Evolutionary conservation across 805 yeast genomes (phyloP).

Genomic region (Saccharomycopsis javanensis): DNA sequence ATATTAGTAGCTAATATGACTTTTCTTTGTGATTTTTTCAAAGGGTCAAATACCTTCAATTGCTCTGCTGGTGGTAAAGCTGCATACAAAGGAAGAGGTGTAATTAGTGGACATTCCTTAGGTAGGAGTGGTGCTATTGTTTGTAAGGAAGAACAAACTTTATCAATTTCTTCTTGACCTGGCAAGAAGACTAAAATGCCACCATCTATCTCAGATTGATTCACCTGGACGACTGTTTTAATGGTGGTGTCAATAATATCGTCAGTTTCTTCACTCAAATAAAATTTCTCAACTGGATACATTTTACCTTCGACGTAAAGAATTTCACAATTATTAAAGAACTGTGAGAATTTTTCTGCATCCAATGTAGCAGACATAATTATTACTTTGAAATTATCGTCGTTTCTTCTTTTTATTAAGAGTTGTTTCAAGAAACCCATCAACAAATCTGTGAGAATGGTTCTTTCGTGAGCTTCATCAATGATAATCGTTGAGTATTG

Average conservation of each 20-base stretch:
- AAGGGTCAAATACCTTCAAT: constrained; percentile 61
- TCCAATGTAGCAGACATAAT: constrained; percentile 97
- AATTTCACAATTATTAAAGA: constrained; percentile 74
- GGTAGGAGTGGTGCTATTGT: constrained; percentile 58
- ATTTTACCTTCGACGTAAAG: constrained; percentile 83
- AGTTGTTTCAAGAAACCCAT: constrained; percentile 80
- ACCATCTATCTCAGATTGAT: constrained; percentile 72
- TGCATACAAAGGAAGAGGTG: constrained; percentile 84
- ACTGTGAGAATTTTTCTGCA: constrained; percentile 74
- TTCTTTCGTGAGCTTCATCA: constrained; percentile 98
- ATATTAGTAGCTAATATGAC: constrained; percentile 89
- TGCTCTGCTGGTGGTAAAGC: constrained; percentile 84
- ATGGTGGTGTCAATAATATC: constrained; percentile 78
- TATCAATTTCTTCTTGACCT: constrained; percentile 97
- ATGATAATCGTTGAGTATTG: constrained; percentile 70
- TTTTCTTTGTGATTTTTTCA: constrained; percentile 63
- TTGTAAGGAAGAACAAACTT: constrained; percentile 53
- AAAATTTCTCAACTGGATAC: constrained; percentile 70
- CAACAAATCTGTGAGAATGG: constrained; percentile 80
- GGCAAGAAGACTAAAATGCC: constrained; percentile 89
- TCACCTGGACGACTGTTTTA: constrained; percentile 66
- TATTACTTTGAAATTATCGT: constrained; percentile 49
- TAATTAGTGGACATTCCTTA: constrained; percentile 62
- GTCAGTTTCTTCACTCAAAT: constrained; percentile 54
- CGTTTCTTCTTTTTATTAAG: constrained; percentile 39